Conservation (phyloP, 2,329 filamentous ascomycete species). For the Fusarium algeriense region DNA sequence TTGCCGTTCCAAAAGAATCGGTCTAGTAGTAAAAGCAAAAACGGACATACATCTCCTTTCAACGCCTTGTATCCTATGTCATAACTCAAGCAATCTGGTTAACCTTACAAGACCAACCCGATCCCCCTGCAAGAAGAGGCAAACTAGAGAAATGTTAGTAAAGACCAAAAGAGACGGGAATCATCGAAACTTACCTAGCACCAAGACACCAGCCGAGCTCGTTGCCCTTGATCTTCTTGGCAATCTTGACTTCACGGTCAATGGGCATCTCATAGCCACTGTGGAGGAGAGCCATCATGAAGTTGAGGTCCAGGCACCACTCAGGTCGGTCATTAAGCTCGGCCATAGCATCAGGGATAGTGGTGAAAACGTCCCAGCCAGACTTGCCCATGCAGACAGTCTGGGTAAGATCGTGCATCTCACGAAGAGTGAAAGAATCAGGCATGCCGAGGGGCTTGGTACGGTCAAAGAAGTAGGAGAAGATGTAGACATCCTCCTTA, state of each 20-base stretch:
- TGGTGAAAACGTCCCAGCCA: slow-evolving; percentile 84
- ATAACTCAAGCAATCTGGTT: slow-evolving; percentile 73
- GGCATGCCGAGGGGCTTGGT: slow-evolving; percentile 96
- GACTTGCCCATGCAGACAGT: slow-evolving; percentile 85
- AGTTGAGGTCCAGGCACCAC: slow-evolving; percentile 94
- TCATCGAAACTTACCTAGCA: slow-evolving; percentile 77
- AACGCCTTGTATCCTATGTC: slow-evolving; percentile 42
- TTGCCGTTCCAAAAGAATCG: slow-evolving; percentile 35
- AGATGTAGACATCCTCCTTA: slow-evolving; percentile 92
- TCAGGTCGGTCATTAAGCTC: slow-evolving; percentile 88
- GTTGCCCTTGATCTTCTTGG: slow-evolving; percentile 98
- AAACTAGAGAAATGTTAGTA: slow-evolving; percentile 67
- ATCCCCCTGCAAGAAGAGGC: slow-evolving; percentile 82
- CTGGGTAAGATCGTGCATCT: slow-evolving; percentile 86
- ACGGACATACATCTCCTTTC: slow-evolving; percentile 38
- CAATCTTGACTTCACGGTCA: slow-evolving; percentile 94
- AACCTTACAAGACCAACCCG: slow-evolving; percentile 91
- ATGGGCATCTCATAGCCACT: slow-evolving; percentile 99
- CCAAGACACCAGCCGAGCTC: slow-evolving; percentile 98
- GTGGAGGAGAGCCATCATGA: slow-evolving; percentile 92
- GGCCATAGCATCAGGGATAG: slow-evolving; percentile 80
- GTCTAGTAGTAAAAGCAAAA: slow-evolving; percentile 40
- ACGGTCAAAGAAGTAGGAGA: slow-evolving; percentile 98
- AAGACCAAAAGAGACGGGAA: neutral
- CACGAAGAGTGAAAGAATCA: slow-evolving; percentile 92